Conservation (phyloP, 495 filamentous ascomycete species). For the Clavariopsis aquatica region DNA sequence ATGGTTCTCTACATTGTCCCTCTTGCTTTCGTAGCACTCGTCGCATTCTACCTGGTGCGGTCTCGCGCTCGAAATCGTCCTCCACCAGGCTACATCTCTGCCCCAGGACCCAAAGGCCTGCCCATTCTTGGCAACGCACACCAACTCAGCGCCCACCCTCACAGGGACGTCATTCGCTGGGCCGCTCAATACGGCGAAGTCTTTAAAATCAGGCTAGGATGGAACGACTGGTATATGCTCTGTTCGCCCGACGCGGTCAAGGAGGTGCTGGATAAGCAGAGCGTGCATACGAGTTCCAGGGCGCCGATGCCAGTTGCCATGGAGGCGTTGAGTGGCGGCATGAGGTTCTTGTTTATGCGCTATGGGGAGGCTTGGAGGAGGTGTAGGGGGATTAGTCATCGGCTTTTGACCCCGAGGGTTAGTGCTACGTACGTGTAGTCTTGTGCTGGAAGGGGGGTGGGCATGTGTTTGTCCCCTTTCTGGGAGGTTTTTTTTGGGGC, state of each 20-base stretch:
- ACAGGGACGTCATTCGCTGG: slow-evolving; percentile 26
- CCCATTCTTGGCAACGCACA: slow-evolving; percentile 30
- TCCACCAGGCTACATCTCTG: slow-evolving; percentile 12
- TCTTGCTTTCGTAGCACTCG: neutral
- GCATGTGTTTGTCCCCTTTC: too few species aligned
- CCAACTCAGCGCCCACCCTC: slow-evolving; percentile 28
- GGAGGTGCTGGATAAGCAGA: slow-evolving; percentile 33
- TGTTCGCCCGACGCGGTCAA: slow-evolving; percentile 33
- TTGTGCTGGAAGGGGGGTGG: too few species aligned
- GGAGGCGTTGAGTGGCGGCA: slow-evolving; percentile 28
- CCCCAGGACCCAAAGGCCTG: slow-evolving; percentile 27
- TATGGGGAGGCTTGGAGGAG: slow-evolving; percentile 30
- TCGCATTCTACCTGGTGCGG: slow-evolving; percentile 11
- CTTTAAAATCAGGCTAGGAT: slow-evolving; percentile 31
- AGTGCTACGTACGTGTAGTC: too few species aligned
- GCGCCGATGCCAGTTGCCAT: slow-evolving; percentile 27
- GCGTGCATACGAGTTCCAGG: slow-evolving; percentile 17
- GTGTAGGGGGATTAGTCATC: slow-evolving; percentile 28
- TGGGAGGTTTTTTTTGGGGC: too few species aligned
- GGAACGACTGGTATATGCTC: slow-evolving; percentile 37
- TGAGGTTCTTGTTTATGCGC: slow-evolving; percentile 37
- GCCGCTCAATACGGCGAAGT: slow-evolving; percentile 29
- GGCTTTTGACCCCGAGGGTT: slow-evolving; percentile 28
- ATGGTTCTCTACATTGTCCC: slow-evolving; percentile 21
- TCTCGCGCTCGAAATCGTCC: neutral